Conservation (phyloP, 1,139 yeast genomes). For the Saccharomyces pastorianus region DNA sequence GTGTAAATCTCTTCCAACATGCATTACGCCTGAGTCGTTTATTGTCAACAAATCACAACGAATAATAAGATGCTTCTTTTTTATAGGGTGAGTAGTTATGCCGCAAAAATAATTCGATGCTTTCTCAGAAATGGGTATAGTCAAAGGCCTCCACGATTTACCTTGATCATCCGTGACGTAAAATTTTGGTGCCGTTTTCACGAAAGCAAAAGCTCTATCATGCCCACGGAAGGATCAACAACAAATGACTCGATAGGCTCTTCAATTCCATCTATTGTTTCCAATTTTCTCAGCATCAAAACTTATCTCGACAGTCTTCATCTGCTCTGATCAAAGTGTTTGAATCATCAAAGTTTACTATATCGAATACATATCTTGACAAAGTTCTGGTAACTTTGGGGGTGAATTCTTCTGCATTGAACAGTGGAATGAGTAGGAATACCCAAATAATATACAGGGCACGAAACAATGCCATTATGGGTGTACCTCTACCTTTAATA, state of each 20-base stretch:
- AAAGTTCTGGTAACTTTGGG: slow-evolving; percentile 16
- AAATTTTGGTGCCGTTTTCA: slow-evolving; percentile 2
- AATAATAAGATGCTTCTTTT: neutral
- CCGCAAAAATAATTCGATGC: neutral
- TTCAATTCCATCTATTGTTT: slow-evolving; percentile 7
- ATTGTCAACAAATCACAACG: neutral
- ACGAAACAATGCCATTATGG: slow-evolving; percentile 1
- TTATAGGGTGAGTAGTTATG: neutral
- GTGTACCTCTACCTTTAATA: neutral
- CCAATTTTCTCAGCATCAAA: slow-evolving; percentile 24
- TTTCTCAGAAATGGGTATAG: neutral
- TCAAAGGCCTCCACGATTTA: slow-evolving; percentile 15
- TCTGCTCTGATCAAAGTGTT: slow-evolving; percentile 12
- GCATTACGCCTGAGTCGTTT: neutral
- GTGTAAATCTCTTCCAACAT: neutral
- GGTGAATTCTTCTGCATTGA: slow-evolving; percentile 8
- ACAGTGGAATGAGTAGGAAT: neutral
- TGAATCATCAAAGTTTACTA: slow-evolving; percentile 27
- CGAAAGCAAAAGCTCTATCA: slow-evolving; percentile 19
- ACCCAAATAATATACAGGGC: slow-evolving; percentile 2
- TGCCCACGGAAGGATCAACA: slow-evolving; percentile 15
- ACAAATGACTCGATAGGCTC: slow-evolving; percentile 4
- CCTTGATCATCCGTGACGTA: slow-evolving; percentile 26
- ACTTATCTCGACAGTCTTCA: slow-evolving; percentile 13
- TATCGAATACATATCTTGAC: slow-evolving; percentile 1